phyloP scores from a whole-genome alignment of 163 green algal genomes.

The Chloromonas sp. region DNA sequence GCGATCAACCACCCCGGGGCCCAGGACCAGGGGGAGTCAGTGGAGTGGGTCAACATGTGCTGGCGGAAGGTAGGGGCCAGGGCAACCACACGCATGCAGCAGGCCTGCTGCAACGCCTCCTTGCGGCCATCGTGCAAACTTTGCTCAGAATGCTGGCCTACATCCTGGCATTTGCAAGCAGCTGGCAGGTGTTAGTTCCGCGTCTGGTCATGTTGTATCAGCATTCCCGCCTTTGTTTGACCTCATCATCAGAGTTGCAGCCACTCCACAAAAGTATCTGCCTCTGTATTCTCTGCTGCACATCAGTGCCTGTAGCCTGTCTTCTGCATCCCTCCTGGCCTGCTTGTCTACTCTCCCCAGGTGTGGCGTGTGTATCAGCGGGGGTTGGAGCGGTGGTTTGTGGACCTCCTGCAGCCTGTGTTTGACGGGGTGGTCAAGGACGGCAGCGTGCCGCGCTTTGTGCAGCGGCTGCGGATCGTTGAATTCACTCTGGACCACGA shows the following conservation, averaged over 20 bases:
- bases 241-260: neutral
- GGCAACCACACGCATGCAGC: neutral
- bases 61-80: conserved; percentile 66
- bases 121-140: neutral
- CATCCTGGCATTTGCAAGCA: too few relatives aligned
- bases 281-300: too few relatives aligned
- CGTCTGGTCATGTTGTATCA: neutral
- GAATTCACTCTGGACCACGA: conserved; percentile 94
- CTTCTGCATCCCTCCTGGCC: too few relatives aligned
- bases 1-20: neutral
- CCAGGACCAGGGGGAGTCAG: conserved; percentile 53
- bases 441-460: conserved; percentile 46
- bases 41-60: conserved; percentile 96
- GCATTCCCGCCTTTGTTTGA: neutral
- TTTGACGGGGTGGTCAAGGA: conserved; percentile 71
- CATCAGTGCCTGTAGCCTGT: too few relatives aligned
- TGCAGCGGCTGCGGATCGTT: conserved; percentile 74
- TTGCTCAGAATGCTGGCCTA: too few relatives aligned
- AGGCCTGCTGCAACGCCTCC: neutral
- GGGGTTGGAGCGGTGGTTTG: conserved; percentile 84
- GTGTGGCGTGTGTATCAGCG: conserved; percentile 87
- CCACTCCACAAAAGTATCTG: too few relatives aligned
- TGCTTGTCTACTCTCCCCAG: conserved; percentile 23
- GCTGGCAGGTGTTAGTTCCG: neutral
- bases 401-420: conserved; percentile 82